phyloP scores from a whole-genome alignment of 257 asterid species.

The Thymus quinquecostatus region DNA sequence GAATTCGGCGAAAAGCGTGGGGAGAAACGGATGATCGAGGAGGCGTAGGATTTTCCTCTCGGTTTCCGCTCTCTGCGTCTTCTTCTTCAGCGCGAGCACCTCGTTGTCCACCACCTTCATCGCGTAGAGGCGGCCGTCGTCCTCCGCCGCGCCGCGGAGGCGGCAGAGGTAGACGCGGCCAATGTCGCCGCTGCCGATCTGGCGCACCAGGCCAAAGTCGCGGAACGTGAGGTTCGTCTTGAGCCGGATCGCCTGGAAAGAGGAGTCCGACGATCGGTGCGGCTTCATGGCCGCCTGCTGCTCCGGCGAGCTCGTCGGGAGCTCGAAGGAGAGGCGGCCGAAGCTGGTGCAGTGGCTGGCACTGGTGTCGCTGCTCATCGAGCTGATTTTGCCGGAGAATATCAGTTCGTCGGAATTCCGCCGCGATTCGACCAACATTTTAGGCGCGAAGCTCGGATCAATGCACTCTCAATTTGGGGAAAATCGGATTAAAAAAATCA shows the following conservation, averaged over 20 bases:
- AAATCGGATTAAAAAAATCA: constrained; percentile 32
- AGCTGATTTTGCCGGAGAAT: constrained; percentile 46
- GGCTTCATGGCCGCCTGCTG: constrained; percentile 49
- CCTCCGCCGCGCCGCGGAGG: constrained; percentile 44
- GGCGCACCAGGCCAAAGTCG: constrained; percentile 72
- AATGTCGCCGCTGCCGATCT: constrained; percentile 88
- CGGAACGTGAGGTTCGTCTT: constrained; percentile 48
- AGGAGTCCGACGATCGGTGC: constrained; percentile 79
- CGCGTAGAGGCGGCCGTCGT: constrained; percentile 55
- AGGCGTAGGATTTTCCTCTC: constrained; percentile 77
- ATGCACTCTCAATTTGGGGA: constrained; percentile 9
- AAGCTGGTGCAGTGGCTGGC: constrained; percentile 62
- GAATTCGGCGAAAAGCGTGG: constrained; percentile 73
- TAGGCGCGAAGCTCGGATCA: constrained; percentile 25
- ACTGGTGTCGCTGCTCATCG: constrained; percentile 69
- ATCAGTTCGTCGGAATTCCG: constrained; percentile 40
- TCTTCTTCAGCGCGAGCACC: constrained; percentile 71
- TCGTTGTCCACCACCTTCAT: constrained; percentile 85
- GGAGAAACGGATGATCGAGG: constrained; percentile 80
- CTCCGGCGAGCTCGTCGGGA: constrained; percentile 63
- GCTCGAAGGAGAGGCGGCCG: constrained; percentile 68
- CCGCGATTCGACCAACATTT: constrained; percentile 39
- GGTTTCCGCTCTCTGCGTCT: constrained; percentile 73
- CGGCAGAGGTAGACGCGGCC: constrained; percentile 80
- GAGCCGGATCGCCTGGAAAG: constrained; percentile 52